Evolutionary conservation across 2,329 filamentous ascomycete genomes (phyloP).

Genomic region (Sarocladium kiliense): DNA sequence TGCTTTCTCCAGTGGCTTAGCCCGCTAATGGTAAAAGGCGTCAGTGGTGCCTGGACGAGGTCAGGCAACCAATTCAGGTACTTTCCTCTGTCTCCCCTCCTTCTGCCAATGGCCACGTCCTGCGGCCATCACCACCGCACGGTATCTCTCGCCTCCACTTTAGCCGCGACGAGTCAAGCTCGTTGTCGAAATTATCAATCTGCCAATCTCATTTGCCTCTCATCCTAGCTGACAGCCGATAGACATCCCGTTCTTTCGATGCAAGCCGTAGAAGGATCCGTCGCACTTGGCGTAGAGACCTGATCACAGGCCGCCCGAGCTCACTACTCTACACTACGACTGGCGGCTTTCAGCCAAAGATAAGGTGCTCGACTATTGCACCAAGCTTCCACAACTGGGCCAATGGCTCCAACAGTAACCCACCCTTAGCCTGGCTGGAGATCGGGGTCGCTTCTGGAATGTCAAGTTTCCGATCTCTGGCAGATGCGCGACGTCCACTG

Average conservation of each 20-base stretch:
- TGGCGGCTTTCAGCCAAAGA: not conserved
- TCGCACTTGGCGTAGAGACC: not conserved
- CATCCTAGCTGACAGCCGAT: not conserved
- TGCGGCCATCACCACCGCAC: too few species aligned
- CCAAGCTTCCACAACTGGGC: not conserved
- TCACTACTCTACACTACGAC: not conserved
- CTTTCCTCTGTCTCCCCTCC: not conserved
- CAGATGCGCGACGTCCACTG: not conserved
- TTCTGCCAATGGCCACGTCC: too few species aligned
- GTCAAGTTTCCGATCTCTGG: conserved; percentile 8
- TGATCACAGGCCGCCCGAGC: not conserved
- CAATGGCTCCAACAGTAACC: not conserved
- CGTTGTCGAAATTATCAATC: conserved; percentile 7
- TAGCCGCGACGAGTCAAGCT: conserved; percentile 6
- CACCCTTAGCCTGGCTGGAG: not conserved
- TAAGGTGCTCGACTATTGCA: not conserved
- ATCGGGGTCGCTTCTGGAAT: conserved; percentile 8
- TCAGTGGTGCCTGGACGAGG: not conserved
- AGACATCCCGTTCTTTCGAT: not conserved
- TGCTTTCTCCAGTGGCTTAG: conserved; percentile 14
- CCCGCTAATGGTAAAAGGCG: not conserved
- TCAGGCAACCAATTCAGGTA: not conserved
- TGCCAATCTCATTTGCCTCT: not conserved
- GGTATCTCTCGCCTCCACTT: not conserved
- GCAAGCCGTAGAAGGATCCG: not conserved